Evolutionary conservation across 2,329 filamentous ascomycete species (phyloP).

Genomic region (Pseudocercospora pini-densiflorae): DNA sequence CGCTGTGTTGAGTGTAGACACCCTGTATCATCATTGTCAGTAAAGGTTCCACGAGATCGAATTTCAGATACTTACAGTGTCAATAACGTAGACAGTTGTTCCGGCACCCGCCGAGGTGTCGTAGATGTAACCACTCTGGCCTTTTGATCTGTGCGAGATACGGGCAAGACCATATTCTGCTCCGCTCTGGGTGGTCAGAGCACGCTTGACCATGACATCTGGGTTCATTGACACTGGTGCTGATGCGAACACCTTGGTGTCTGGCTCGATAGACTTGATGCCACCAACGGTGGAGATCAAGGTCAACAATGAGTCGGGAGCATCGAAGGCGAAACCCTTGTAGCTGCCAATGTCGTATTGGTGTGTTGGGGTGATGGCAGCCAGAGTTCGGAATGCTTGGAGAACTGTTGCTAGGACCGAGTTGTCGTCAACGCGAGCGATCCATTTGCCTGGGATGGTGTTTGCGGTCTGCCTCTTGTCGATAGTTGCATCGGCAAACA

Average conservation of each 20-base stretch:
- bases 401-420: constrained; percentile 19
- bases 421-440: constrained; percentile 26
- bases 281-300: constrained; percentile 33
- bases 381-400: constrained; percentile 16
- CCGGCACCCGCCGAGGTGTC: constrained; percentile 25
- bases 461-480: constrained; percentile 25
- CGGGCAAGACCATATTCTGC: constrained; percentile 31
- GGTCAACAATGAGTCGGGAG: constrained; percentile 40
- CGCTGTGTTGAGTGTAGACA: constrained; percentile 32
- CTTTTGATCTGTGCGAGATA: constrained; percentile 27
- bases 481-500: constrained; percentile 25
- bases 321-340: constrained; percentile 45
- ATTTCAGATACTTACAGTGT: constrained; percentile 21
- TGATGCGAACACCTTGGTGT: constrained; percentile 42
- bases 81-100: constrained; percentile 30
- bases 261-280: constrained; percentile 48
- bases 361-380: constrained; percentile 32
- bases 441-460: constrained; percentile 29
- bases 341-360: constrained; percentile 42
- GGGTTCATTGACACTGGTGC: constrained; percentile 23
- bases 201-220: constrained; percentile 11
- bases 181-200: constrained; percentile 25
- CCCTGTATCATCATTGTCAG: constrained; percentile 15
- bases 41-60: background rate
- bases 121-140: constrained; percentile 33